These are phyloP conservation scores for Verbascum thapsus DNA, from an alignment of 257 asterid genomes.

Conservation along the genomic window DNA sequence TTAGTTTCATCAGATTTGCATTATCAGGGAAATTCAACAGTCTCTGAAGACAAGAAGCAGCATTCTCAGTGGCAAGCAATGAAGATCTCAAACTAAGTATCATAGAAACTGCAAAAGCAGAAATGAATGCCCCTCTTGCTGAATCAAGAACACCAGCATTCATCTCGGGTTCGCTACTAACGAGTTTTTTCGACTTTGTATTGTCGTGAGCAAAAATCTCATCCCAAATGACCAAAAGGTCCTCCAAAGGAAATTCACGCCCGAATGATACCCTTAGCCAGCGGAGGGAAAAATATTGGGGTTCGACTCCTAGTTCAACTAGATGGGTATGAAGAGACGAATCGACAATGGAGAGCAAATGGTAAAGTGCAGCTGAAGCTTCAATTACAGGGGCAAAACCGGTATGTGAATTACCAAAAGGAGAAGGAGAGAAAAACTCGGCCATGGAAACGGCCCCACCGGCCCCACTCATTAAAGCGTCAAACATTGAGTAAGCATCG, in stretches of 20 bases:
- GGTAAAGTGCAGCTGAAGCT: conserved; percentile 78
- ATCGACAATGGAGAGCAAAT: conserved; percentile 78
- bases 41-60: conserved; percentile 81
- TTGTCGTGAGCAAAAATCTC: conserved; percentile 71
- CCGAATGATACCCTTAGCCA: conserved; percentile 93
- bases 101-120: conserved; percentile 93
- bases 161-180: conserved; percentile 41
- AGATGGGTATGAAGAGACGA: conserved; percentile 84
- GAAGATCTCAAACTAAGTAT: conserved; percentile 75
- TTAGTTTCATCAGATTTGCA: conserved; percentile 54
- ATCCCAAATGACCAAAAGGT: conserved; percentile 80
- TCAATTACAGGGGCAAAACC: conserved; percentile 83
- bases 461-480: conserved; percentile 79
- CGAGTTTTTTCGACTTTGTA: conserved; percentile 36
- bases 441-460: conserved; percentile 83
- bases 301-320: conserved; percentile 90
- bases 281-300: conserved; percentile 84
- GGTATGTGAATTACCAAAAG: conserved; percentile 47
- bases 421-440: conserved; percentile 70
- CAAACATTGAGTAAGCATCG: conserved; percentile 89
- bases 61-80: conserved; percentile 83
- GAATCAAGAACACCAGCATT: conserved; percentile 62
- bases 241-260: conserved; percentile 83
- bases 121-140: conserved; percentile 80
- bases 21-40: conserved; percentile 76